Evolutionary conservation across 2,329 filamentous ascomycete genomes (phyloP).

Genomic region (Diaporthe sp.): DNA sequence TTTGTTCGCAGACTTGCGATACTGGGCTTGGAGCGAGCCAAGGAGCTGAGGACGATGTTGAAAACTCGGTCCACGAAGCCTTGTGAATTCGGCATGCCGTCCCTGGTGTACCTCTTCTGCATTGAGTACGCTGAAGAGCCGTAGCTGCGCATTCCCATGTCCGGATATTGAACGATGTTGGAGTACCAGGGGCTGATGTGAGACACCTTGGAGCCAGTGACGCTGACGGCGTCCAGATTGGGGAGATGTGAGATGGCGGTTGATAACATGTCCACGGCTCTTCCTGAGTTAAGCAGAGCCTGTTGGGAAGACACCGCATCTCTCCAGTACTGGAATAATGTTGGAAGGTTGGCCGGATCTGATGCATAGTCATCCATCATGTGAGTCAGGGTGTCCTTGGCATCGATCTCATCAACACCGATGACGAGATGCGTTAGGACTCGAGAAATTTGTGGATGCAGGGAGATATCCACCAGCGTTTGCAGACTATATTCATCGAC

Average conservation of each 20-base stretch:
- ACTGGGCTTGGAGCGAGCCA: background rate
- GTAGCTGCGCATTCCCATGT: background rate
- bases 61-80: background rate
- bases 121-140: background rate
- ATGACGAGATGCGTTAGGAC: background rate
- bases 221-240: background rate
- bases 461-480: background rate
- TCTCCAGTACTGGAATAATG: background rate
- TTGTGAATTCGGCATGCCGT: background rate
- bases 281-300: background rate
- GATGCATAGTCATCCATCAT: background rate
- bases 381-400: background rate
- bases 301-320: background rate
- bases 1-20: background rate
- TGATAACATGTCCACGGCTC: background rate
- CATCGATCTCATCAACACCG: background rate
- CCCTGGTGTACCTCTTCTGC: background rate
- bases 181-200: too few relatives aligned
- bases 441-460: background rate
- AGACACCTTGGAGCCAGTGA: background rate
- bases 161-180: background rate
- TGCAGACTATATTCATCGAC: background rate
- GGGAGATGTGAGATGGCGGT: background rate
- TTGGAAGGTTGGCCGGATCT: background rate
- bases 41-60: background rate